A percentile compares a stretch with the other conserved stretches of the same genome.
phyloP scores from a whole-genome alignment of 305 asterid genomes.

The Fraxinus sp. region DNA sequence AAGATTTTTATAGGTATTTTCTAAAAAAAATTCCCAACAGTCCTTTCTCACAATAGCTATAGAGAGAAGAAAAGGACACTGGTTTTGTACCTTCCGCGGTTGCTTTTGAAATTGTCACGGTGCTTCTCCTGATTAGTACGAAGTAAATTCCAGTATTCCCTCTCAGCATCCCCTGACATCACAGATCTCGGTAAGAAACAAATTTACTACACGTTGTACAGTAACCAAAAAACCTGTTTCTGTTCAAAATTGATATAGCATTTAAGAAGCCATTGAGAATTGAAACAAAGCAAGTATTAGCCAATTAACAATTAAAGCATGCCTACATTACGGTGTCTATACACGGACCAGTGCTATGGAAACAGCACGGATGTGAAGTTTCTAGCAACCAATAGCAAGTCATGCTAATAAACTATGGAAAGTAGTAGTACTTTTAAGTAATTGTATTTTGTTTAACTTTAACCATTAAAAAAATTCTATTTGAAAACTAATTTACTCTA shows the following conservation, averaged over 20 bases:
- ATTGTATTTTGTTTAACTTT: not conserved
- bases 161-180: conserved; percentile 85
- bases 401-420: not conserved
- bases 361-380: not conserved
- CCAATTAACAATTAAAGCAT: not conserved
- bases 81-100: conserved; percentile 68
- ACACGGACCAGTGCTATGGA: not conserved
- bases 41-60: not conserved
- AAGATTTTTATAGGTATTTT: not conserved
- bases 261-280: not conserved
- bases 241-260: not conserved
- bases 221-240: not conserved
- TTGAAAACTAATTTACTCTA: not conserved
- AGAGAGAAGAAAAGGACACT: not conserved
- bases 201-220: not conserved
- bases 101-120: conserved; percentile 56
- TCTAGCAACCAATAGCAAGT: not conserved
- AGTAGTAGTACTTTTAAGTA: not conserved
- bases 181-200: not conserved
- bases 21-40: not conserved
- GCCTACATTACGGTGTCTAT: not conserved
- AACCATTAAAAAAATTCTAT: not conserved
- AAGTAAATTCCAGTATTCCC: conserved; percentile 77
- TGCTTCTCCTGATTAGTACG: conserved; percentile 58
- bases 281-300: not conserved